Conservation (phyloP, 352 stramenopile genomes). For the Blastocystis sp. region DNA sequence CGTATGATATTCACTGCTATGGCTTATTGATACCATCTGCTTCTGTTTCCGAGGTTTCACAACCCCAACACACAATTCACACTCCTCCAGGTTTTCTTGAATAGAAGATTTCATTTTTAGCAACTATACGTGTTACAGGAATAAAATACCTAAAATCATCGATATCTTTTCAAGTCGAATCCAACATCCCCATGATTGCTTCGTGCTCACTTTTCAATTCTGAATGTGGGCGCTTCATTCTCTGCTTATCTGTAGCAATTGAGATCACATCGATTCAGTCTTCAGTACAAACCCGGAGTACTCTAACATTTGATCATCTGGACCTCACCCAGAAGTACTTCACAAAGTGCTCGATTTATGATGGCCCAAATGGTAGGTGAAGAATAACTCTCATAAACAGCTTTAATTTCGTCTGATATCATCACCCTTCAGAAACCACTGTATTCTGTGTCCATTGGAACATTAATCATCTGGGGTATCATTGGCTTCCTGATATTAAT, state of each 20-base stretch:
- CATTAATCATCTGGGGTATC: background rate
- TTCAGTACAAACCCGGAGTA: background rate
- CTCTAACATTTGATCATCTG: background rate
- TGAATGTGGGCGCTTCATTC: no score
- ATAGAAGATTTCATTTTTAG: background rate
- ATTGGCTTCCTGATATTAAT: conserved; percentile 1
- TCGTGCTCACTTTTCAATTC: conserved; percentile 22
- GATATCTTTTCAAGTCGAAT: background rate
- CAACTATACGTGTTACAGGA: background rate
- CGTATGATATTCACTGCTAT: background rate
- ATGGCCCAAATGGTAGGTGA: background rate
- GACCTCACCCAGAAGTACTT: conserved; percentile 3
- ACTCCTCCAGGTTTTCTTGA: background rate
- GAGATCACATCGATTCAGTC: conserved; percentile 14
- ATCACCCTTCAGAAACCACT: background rate
- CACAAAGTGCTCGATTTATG: conserved; percentile 1
- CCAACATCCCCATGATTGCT: background rate
- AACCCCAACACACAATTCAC: background rate
- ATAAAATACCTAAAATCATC: background rate
- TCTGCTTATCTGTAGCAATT: background rate
- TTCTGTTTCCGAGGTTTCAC: background rate
- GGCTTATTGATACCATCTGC: background rate
- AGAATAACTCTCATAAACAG: background rate
- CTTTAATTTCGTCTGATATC: background rate
- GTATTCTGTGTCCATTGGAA: background rate